Evolutionary conservation across 352 stramenopile species (phyloP).

Genomic region (Pythium phragmiticola): DNA sequence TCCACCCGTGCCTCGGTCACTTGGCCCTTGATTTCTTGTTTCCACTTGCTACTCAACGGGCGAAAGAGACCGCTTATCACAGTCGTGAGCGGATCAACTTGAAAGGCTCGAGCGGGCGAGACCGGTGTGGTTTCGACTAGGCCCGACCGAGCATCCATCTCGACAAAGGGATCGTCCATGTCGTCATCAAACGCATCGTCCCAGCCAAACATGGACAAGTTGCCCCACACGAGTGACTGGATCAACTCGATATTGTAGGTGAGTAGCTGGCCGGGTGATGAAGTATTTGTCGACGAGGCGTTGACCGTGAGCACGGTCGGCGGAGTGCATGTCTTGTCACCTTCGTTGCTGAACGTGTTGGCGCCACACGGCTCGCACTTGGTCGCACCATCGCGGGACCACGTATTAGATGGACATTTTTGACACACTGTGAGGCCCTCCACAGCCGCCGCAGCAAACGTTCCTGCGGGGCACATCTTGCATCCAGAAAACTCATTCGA

Average conservation of each 20-base stretch:
- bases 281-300: slow-evolving; percentile 22
- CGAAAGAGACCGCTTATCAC: slow-evolving; percentile 64
- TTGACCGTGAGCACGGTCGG: slow-evolving; percentile 46
- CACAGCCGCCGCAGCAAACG: slow-evolving; percentile 32
- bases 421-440: slow-evolving; percentile 47
- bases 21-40: slow-evolving; percentile 49
- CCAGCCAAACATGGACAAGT: slow-evolving; percentile 24
- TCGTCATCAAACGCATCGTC: slow-evolving; percentile 23
- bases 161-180: slow-evolving; percentile 9
- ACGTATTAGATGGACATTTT: slow-evolving; percentile 60
- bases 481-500: slow-evolving; percentile 40
- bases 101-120: slow-evolving; percentile 40
- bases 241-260: slow-evolving; percentile 78
- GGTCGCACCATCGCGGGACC: slow-evolving; percentile 45
- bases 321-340: slow-evolving; percentile 43
- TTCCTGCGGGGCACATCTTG: slow-evolving; percentile 59
- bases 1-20: slow-evolving; percentile 61
- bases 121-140: slow-evolving; percentile 30
- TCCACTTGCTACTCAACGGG: slow-evolving; percentile 51
- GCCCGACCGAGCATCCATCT: slow-evolving; percentile 18
- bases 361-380: slow-evolving; percentile 53
- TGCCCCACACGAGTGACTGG: slow-evolving; percentile 67
- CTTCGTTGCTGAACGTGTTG: slow-evolving; percentile 60
- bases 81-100: slow-evolving; percentile 47
- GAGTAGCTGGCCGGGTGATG: slow-evolving; percentile 3